Evolutionary conservation across 2,329 filamentous ascomycete genomes (phyloP).

Genomic region (Pleochaeta shiraiana): DNA sequence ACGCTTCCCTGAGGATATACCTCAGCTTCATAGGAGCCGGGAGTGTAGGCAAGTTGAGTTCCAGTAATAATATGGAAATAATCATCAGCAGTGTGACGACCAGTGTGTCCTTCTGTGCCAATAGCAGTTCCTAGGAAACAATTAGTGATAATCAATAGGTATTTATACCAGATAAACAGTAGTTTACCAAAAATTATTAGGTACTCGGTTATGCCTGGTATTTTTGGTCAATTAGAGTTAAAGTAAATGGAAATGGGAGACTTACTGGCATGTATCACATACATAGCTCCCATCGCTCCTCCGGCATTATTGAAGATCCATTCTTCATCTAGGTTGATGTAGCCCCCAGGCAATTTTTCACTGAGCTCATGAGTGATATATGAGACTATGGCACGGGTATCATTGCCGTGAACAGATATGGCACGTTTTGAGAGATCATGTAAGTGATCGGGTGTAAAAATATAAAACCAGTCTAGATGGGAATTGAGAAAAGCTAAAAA

Average conservation of each 20-base stretch:
- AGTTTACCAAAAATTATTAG: slow-evolving; percentile 55
- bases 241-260: slow-evolving; percentile 8
- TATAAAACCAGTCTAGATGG: slow-evolving; percentile 37
- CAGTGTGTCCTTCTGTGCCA: slow-evolving; percentile 73
- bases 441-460: slow-evolving; percentile 48
- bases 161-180: too few relatives aligned
- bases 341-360: slow-evolving; percentile 23
- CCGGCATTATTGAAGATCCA: slow-evolving; percentile 90
- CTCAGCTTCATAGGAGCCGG: slow-evolving; percentile 43
- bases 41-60: slow-evolving; percentile 52
- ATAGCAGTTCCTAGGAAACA: slow-evolving; percentile 37
- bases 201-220: slow-evolving; percentile 57
- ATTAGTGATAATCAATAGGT: too few relatives aligned
- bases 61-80: slow-evolving; percentile 83
- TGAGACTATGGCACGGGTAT: slow-evolving; percentile 45
- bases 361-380: slow-evolving; percentile 49
- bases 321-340: slow-evolving; percentile 52
- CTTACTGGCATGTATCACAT: slow-evolving; percentile 67
- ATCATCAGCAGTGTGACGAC: slow-evolving; percentile 79
- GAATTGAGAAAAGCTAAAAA: slow-evolving; percentile 34
- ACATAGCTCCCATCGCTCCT: slow-evolving; percentile 83
- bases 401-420: slow-evolving; percentile 47
- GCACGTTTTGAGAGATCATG: slow-evolving; percentile 44
- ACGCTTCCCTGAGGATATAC: slow-evolving; percentile 46
- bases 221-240: neutral